These are phyloP conservation scores for Rubus idaeus DNA, from an alignment of 306 rosid genomes.

Conservation along the genomic window DNA sequence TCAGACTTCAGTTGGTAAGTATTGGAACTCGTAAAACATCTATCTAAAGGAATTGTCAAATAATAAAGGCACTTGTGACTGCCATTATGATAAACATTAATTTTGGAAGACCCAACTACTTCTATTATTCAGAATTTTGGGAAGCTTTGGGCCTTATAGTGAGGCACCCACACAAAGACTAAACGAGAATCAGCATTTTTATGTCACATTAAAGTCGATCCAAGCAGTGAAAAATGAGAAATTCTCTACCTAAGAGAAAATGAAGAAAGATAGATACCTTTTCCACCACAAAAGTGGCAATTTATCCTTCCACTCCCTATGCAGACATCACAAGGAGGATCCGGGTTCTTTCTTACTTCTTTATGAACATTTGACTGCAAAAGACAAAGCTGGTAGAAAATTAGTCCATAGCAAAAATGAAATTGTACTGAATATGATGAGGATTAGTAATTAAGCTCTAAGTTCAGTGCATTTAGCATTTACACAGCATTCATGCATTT, in stretches of 20 bases:
- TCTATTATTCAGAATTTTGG: background rate
- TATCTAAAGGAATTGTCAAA: background rate
- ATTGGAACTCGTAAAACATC: background rate
- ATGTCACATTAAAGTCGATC: background rate
- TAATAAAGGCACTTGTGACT: background rate
- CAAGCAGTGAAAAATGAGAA: background rate
- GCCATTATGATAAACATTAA: background rate
- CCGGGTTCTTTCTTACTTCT: constrained; percentile 61
- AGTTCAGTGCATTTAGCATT: too few relatives aligned
- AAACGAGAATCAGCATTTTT: background rate
- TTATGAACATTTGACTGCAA: constrained; percentile 68
- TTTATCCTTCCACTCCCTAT: constrained; percentile 73
- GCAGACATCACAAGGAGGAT: constrained; percentile 77
- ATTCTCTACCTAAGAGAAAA: background rate
- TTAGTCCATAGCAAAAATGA: background rate
- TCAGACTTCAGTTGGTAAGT: background rate
- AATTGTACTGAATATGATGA: too few relatives aligned
- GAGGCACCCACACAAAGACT: background rate
- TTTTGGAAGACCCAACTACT: background rate
- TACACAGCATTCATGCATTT: too few relatives aligned
- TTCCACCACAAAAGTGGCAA: constrained; percentile 70
- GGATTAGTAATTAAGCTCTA: too few relatives aligned
- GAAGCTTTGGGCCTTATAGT: background rate
- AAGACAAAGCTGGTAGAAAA: background rate
- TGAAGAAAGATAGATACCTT: constrained; percentile 35